These are phyloP conservation scores for Saturnispora galanensis DNA, from an alignment of 805 yeast species.

Conservation along the genomic window DNA sequence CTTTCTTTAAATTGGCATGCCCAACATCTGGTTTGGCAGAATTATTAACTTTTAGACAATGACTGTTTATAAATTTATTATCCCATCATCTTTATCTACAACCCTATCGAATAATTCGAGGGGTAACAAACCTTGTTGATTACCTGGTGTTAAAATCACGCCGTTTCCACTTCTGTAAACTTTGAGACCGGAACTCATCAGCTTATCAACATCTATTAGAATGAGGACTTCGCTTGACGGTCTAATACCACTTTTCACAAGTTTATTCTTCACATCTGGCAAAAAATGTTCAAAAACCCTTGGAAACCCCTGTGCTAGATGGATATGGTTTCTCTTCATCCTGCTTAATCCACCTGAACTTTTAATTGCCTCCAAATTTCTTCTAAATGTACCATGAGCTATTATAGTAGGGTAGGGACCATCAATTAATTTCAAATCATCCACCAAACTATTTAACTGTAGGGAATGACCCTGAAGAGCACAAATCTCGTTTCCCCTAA, in stretches of 20 bases:
- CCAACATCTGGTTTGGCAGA: constrained; percentile 48
- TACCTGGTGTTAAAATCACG: constrained; percentile 62
- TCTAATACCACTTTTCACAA: constrained; percentile 68
- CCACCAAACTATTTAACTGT: constrained; percentile 8
- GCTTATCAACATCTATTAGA: constrained; percentile 45
- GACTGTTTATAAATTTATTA: constrained; percentile 5
- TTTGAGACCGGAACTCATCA: constrained; percentile 34
- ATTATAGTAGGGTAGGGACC: constrained; percentile 40
- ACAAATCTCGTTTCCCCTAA: constrained; percentile 40
- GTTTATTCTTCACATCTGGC: not conserved
- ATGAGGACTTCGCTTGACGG: constrained; percentile 46
- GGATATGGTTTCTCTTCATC: constrained; percentile 81
- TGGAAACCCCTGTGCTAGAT: constrained; percentile 58
- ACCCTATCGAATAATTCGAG: constrained; percentile 32
- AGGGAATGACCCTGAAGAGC: constrained; percentile 94
- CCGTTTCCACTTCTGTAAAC: constrained; percentile 63
- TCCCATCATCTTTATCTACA: constrained; percentile 14
- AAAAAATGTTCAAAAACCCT: constrained; percentile 17
- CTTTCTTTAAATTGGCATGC: constrained; percentile 58
- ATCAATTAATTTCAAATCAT: constrained; percentile 17
- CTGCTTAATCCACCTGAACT: constrained; percentile 45
- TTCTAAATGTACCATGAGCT: constrained; percentile 70
- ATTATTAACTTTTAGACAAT: constrained; percentile 33
- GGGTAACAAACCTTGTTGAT: constrained; percentile 41
- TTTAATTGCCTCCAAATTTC: constrained; percentile 39